These are phyloP conservation scores for Intubia oerlemansii DNA, from an alignment of 2,329 filamentous ascomycete genomes.

Conservation along the genomic window DNA sequence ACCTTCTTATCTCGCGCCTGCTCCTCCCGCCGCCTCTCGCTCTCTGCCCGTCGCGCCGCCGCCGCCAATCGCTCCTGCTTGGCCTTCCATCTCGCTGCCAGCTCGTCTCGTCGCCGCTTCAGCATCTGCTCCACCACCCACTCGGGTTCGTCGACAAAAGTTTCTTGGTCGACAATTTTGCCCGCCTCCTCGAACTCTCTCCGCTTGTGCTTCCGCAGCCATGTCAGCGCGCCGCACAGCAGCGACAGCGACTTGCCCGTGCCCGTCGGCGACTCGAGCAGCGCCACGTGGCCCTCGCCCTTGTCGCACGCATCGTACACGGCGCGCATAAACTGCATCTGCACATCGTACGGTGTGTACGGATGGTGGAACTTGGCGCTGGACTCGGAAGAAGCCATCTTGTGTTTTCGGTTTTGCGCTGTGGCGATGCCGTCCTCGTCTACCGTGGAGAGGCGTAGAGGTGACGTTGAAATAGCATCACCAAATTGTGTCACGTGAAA, in stretches of 20 bases:
- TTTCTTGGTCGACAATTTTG: no score
- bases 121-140: conserved; percentile 70
- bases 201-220: conserved; percentile 68
- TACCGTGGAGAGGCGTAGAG: no score
- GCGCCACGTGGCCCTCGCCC: conserved; percentile 54
- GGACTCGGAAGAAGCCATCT: no score
- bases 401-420: no score
- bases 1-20: conserved; percentile 9
- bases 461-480: no score
- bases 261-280: conserved; percentile 87
- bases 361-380: conserved; percentile 56
- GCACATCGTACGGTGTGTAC: conserved; percentile 71
- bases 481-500: no score
- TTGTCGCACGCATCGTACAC: conserved; percentile 57
- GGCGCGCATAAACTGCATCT: conserved; percentile 69
- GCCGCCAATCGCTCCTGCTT: conserved; percentile 45
- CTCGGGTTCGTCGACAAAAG: conserved; percentile 42
- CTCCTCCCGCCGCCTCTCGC: conserved; percentile 23
- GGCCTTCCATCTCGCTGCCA: conserved; percentile 45
- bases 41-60: conserved; percentile 19
- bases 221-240: conserved; percentile 74
- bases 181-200: conserved; percentile 31
- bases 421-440: no score
- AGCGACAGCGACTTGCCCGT: conserved; percentile 81
- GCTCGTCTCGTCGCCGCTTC: conserved; percentile 42